Percentiles rank a stretch among this genome's conserved stretches.
These are phyloP conservation scores for Solanum paucissectum DNA, from an alignment of 257 asterid species.

Conservation along the genomic window DNA sequence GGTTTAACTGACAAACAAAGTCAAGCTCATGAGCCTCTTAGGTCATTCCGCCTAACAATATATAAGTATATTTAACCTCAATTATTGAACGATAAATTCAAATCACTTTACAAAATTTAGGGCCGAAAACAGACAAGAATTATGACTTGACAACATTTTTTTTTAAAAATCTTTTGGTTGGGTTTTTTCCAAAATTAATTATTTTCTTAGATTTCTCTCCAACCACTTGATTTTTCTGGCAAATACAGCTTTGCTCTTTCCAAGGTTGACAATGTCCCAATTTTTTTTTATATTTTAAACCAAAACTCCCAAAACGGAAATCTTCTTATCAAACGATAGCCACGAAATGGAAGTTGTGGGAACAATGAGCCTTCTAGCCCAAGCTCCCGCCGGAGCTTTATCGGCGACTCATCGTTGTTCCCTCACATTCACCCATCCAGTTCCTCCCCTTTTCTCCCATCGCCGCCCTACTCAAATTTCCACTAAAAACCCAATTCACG, in stretches of 20 bases:
- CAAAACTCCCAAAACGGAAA: neutral
- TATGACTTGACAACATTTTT: neutral
- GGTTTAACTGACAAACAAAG: too few relatives aligned
- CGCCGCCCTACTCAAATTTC: conserved; percentile 30
- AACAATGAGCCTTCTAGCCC: conserved; percentile 35
- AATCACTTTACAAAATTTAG: neutral
- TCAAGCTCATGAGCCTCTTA: too few relatives aligned
- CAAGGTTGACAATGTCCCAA: neutral
- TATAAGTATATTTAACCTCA: neutral
- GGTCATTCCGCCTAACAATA: too few relatives aligned
- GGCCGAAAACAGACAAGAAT: neutral
- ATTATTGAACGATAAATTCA: neutral
- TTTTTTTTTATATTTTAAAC: neutral
- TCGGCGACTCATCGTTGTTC: conserved; percentile 52
- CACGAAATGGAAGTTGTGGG: neutral
- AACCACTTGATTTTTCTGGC: neutral
- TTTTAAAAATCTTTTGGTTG: neutral
- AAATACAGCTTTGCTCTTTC: neutral
- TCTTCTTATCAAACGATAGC: neutral
- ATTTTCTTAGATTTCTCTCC: neutral
- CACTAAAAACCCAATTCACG: conserved; percentile 19
- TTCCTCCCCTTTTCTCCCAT: conserved; percentile 53
- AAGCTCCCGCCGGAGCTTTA: conserved; percentile 38
- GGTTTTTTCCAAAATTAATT: neutral
- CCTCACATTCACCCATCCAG: conserved; percentile 49